Evolutionary conservation across 2,329 filamentous ascomycete genomes (phyloP), one percentile per base, ranked within the genome.

Genomic region (Colletotrichum tropicicola): DNA sequence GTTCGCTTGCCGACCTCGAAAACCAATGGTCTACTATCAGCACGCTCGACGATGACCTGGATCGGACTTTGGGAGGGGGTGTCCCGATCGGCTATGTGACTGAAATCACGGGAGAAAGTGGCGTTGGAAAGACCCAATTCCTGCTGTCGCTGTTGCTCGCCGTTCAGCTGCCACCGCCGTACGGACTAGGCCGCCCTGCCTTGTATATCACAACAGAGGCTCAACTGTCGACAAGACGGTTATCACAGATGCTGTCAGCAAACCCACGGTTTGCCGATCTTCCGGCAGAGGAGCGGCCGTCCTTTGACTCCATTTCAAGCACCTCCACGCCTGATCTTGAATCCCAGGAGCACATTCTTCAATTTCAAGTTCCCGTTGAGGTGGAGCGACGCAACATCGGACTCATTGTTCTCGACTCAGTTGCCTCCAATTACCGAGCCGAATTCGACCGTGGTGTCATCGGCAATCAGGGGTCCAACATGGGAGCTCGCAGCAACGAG

Each of bases 161-260:
- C 30, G 90, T 91, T 15, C 96, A 99, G 77, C 89, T 98, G 5
- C 89, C 92, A 2, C 80, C 88, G 1, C 92, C 93, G 0, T 83
- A 84, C 43, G 93, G 93, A 6, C 84, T 94, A 0, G 86, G 86
- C 37, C 89, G 89, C 66, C 86, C 89, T n/a, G 91, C 93, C 1
- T 85, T 99, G 35, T 99, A 99, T 82, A 92, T 99, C 72, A 97
- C 94, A 1, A 98, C 96, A 44, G 96, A 99, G 80, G 90, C 93
- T 0, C 85, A 92, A 1, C 86, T 99, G 2, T 89, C 94, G 19
- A 98, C 95, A 6, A 87, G 82, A 3, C 92, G 96, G 19, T 87
- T 99, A 0, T 80, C 88, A 0, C 94, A 98, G 77, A 89, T 99
- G 68, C 86, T 98, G 1, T 76, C 82, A 23, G 82, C 82, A 47